Evolutionary conservation across 2,329 filamentous ascomycete species (phyloP), one percentile per base, ranked within the genome.

Genomic region (Thelonectria rubi): DNA sequence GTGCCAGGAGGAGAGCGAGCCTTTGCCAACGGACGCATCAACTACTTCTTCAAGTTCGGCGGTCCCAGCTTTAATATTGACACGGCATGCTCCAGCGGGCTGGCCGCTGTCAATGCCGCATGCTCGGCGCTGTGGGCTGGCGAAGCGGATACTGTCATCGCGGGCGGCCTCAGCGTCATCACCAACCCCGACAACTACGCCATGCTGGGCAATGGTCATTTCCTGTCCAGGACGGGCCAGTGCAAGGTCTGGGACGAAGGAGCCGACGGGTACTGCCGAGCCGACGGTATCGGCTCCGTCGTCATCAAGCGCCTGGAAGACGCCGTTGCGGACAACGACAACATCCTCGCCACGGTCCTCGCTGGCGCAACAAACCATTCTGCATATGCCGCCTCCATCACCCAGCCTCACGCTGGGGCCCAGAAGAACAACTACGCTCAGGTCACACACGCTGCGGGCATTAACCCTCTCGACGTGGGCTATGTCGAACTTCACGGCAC

Each of bases 401-500:
- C 91, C 0, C 86, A 87, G 32, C 91, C 91, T 0, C 88, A 91
- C 64, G 85, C 81, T 3, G 85, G 82, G 26, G 83, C 86, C 0
- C 91, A 93, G 67, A 80, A 85, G 37, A 81, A 81, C 60, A 76
- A 91, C 3, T 91, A 87, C 70, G 83, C 82, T 63, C 82, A 83
- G 49, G 81, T 97, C 26, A 81, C 95, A 1, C 86, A 89, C 34
- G 86, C 91, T 43, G 88, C 91, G 21, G 89, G 89, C 58, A 84
- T 95, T 15, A 89, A 94, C 70, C 90, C 92, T 1, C 84, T 88
- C 53, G 89, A 92, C 58, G 85, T 97, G 26, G 87, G 88, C 75
- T 96, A 95, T 69, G 90, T 97, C 3, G 93, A 97, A 76, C 93
- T 96, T 87, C 93, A 97, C 74, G 93, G 93, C 21, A 59, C 57